Percentiles rank a stretch among this genome's conserved stretches.
These are phyloP conservation scores for Mallotus nudiflorus DNA, from an alignment of 345 rosid species.

Conservation along the genomic window DNA sequence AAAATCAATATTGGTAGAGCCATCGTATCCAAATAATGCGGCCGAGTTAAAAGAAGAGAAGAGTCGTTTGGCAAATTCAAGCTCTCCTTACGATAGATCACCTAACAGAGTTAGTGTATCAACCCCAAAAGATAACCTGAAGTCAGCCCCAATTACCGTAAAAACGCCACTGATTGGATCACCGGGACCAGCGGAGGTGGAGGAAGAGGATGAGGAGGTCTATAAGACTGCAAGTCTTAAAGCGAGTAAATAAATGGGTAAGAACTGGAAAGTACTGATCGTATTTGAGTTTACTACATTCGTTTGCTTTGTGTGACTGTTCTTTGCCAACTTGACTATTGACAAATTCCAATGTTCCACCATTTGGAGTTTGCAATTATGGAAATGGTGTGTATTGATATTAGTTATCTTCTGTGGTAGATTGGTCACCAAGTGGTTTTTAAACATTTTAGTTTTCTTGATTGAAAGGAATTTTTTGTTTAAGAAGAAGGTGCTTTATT, in stretches of 20 bases:
- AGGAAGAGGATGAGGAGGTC: constrained; percentile 49
- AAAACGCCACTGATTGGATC: constrained; percentile 48
- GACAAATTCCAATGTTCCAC: constrained; percentile 21
- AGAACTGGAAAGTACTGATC: constrained; percentile 31
- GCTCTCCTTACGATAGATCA: constrained; percentile 34
- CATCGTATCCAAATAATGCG: constrained; percentile 30
- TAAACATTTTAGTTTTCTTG: constrained; percentile 48
- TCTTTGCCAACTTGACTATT: constrained; percentile 41
- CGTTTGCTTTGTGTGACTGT: constrained; percentile 27
- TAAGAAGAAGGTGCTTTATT: constrained; percentile 64
- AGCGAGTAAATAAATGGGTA: constrained; percentile 24
- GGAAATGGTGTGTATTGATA: constrained; percentile 61
- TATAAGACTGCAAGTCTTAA: constrained; percentile 38
- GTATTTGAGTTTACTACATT: constrained; percentile 34
- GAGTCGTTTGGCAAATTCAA: constrained; percentile 9
- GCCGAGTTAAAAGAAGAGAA: constrained; percentile 35
- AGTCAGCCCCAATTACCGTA: constrained; percentile 45
- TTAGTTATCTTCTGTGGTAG: constrained; percentile 52
- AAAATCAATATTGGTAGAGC: constrained; percentile 58
- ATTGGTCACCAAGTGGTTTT: constrained; percentile 48
- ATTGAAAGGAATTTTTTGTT: constrained; percentile 58
- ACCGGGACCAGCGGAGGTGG: constrained; percentile 33
- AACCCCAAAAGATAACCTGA: constrained; percentile 33
- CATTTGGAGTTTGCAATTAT: constrained; percentile 47
- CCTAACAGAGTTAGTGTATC: constrained; percentile 22